Base-by-base conservation (phyloP, 2,329 filamentous ascomycete species). In the Bretziella fagacearum region DNA sequence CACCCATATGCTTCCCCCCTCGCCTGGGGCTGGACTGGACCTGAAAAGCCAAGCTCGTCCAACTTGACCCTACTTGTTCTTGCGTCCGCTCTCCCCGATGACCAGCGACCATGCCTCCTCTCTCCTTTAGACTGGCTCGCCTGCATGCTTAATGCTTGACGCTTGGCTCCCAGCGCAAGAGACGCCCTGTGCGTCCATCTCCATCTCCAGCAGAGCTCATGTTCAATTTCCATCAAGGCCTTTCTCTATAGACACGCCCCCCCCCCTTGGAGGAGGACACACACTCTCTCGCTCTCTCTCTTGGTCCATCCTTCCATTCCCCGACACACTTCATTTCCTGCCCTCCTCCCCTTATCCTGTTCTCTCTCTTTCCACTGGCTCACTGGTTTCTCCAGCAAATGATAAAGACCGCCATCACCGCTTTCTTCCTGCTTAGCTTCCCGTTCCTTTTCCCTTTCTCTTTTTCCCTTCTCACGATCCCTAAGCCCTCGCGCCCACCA, bases 401-500 rank as follows among this genome's bases (percentile, higher is more conserved):
- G 18, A 47, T 20, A 33, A 35, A 40, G 17, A 39, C 11, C 8
- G n/a, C 22, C 43, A 33, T 42, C 5, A 29, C 11, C 26, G 26
- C 39, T 23, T 8, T 39, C 29, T 20, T 49, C 25, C 8, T 18
- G 27, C 18, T 35, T 45, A 17, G 25, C 43, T 39, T 48, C 29
- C 26, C 35, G 23, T 47, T 32, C 22, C 15, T n/a, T 36, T 51
- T 25, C 20, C 27, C 17, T 39, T 29, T 37, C 5, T 11, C 20
- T 44, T 58, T 63, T 65, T 69, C 69, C 70, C 67, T 63, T 66
- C 59, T 65, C 65, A 67, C 62, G 61, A 43, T 67, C 47, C 44
- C 33, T 46, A 22, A 26, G 15, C 68, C 62, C 37, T 40, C 35
- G 44, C 22, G 35, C 22, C 15, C 32, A 46, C 22, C 32, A 37